phyloP scores from a whole-genome alignment of 2,329 filamentous ascomycete genomes.

The Fusarium gaditjirri region DNA sequence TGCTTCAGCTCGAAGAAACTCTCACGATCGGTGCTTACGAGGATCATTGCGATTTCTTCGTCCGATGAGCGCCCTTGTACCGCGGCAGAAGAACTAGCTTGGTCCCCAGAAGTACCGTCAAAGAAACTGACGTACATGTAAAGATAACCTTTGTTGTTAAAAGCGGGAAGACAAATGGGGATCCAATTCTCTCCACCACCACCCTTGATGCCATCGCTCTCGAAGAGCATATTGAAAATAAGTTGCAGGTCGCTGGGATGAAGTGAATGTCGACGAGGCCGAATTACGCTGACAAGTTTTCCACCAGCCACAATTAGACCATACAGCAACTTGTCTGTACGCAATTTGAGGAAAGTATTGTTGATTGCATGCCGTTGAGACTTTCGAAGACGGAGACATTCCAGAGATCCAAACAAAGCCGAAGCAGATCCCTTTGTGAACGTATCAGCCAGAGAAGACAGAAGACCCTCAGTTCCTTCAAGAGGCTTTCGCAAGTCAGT shows the following conservation, averaged over 20 bases:
- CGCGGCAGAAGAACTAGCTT: constrained; percentile 60
- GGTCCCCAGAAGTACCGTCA: constrained; percentile 62
- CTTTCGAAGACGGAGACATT: constrained; percentile 93
- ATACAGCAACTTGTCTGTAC: constrained; percentile 84
- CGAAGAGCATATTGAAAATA: constrained; percentile 99
- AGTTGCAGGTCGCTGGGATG: constrained; percentile 96
- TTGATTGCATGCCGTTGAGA: constrained; percentile 88
- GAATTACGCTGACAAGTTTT: constrained; percentile 91
- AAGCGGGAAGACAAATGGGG: constrained; percentile 92
- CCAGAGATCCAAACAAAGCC: constrained; percentile 86
- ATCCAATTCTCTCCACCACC: constrained; percentile 97
- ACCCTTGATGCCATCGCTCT: constrained; percentile 89
- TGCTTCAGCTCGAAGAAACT: constrained; percentile 89
- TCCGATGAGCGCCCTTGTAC: constrained; percentile 74
- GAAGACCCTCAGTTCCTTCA: constrained; percentile 88
- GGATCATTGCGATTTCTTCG: constrained; percentile 87
- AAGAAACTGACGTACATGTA: constrained; percentile 99
- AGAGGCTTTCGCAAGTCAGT: constrained; percentile 90
- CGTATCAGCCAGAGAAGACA: constrained; percentile 92
- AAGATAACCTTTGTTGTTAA: constrained; percentile 95
- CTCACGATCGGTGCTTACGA: constrained; percentile 93
- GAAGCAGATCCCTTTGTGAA: constrained; percentile 95
- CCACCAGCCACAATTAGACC: constrained; percentile 93
- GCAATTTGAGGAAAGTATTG: constrained; percentile 82
- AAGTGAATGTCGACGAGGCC: constrained; percentile 92